These are phyloP conservation scores for Paecilomyces niveus DNA, from an alignment of 2,329 filamentous ascomycete species.

Conservation along the genomic window DNA sequence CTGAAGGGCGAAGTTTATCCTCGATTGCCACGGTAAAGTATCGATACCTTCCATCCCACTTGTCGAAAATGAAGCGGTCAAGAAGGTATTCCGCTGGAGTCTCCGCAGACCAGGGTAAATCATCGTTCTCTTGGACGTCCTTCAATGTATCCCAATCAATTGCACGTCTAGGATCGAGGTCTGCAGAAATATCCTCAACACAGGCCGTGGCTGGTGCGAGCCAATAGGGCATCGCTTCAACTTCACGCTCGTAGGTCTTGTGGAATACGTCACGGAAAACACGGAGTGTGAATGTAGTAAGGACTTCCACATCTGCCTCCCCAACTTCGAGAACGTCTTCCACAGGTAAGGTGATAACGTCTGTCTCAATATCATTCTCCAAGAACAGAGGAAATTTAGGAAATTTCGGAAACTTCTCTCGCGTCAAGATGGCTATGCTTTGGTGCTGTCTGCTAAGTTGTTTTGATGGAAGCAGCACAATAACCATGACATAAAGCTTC, in stretches of 20 bases:
- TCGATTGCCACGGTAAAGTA: constrained; percentile 45
- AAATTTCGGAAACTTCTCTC: constrained; percentile 56
- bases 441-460: constrained; percentile 53
- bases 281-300: constrained; percentile 68
- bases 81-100: constrained; percentile 34
- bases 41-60: constrained; percentile 50
- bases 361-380: constrained; percentile 54
- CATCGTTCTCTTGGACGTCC: constrained; percentile 31
- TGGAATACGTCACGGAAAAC: constrained; percentile 83
- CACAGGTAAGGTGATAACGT: constrained; percentile 47
- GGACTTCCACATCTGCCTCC: constrained; percentile 41
- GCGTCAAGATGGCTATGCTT: constrained; percentile 65
- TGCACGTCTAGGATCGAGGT: constrained; percentile 7
- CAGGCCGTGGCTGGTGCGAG: constrained; percentile 53
- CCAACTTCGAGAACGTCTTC: constrained; percentile 19
- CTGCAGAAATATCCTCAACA: constrained; percentile 1
- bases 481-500: constrained; percentile 53
- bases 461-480: constrained; percentile 52
- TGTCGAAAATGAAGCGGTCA: constrained; percentile 50
- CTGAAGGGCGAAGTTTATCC: constrained; percentile 21
- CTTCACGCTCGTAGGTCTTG: constrained; percentile 65
- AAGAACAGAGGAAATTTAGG: constrained; percentile 68
- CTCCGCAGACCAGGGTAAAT: constrained; percentile 39
- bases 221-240: constrained; percentile 71
- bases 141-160: constrained; percentile 40